Conservation (phyloP, 2,329 filamentous ascomycete species). For the Onygenales sp. region DNA sequence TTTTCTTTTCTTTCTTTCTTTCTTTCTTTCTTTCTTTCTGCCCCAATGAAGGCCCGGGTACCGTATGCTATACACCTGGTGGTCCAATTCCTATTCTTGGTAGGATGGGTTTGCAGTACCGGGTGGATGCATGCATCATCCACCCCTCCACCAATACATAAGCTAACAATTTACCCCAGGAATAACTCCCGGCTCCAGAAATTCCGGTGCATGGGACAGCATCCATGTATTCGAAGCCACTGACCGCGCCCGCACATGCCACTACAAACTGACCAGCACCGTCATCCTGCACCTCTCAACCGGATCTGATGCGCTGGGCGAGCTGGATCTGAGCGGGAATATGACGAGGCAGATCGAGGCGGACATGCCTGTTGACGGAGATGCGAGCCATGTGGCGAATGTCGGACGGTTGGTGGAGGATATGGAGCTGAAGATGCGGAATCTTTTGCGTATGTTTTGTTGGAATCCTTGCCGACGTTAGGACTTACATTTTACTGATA, state of each 20-base stretch:
- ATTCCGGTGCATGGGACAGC: conserved; percentile 85
- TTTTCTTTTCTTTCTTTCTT: not conserved
- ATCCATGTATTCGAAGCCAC: conserved; percentile 98
- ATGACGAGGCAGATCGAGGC: conserved; percentile 96
- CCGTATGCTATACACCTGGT: not conserved
- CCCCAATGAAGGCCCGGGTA: not conserved
- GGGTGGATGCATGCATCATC: not conserved
- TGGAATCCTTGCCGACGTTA: not conserved
- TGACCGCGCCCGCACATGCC: conserved; percentile 80
- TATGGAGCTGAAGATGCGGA: conserved; percentile 99
- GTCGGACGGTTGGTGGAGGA: conserved; percentile 92
- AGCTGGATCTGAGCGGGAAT: conserved; percentile 89
- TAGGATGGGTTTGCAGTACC: not conserved
- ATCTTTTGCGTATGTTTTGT: conserved; percentile 58
- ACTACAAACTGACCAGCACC: conserved; percentile 96
- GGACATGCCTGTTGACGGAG: conserved; percentile 79
- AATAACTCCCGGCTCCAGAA: conserved; percentile 56
- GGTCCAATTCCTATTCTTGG: not conserved
- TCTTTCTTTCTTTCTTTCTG: not conserved
- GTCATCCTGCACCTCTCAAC: conserved; percentile 84
- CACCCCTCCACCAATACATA: not conserved
- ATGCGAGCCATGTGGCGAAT: conserved; percentile 91
- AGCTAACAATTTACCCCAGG: conserved; percentile 33
- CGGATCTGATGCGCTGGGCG: conserved; percentile 58
- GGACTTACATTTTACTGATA: conserved; percentile 12